Conservation (phyloP, 331 rosid species). For the Quercus phellos region DNA sequence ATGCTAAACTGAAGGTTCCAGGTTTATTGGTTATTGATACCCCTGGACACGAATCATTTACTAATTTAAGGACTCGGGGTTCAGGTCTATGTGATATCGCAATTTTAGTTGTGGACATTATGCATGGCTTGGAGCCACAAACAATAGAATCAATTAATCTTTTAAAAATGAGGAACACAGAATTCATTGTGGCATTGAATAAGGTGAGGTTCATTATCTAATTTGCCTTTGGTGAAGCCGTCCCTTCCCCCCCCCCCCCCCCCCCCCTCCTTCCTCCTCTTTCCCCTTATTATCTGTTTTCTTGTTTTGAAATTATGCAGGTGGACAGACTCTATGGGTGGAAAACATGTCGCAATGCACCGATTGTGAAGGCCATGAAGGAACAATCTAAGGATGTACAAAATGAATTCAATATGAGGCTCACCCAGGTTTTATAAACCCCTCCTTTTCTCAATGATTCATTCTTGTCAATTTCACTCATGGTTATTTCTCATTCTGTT, state of each 20-base stretch:
- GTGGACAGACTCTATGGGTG: constrained; percentile 96
- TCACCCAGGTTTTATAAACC: constrained; percentile 57
- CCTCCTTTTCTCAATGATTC: neutral
- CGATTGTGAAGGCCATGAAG: constrained; percentile 70
- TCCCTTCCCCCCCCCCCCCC: neutral
- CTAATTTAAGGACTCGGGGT: constrained; percentile 87
- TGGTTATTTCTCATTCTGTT: constrained; percentile 6
- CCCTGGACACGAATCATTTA: constrained; percentile 86
- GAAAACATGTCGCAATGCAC: constrained; percentile 72
- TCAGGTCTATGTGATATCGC: constrained; percentile 93
- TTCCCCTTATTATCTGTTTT: constrained; percentile 7
- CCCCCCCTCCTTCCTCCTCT: neutral
- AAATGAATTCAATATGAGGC: constrained; percentile 80
- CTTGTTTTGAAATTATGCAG: constrained; percentile 33
- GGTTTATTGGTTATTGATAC: constrained; percentile 91
- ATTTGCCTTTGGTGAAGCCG: neutral
- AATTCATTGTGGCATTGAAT: constrained; percentile 82
- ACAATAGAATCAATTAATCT: constrained; percentile 88
- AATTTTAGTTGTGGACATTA: constrained; percentile 86
- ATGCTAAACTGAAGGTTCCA: constrained; percentile 87
- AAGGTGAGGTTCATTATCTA: constrained; percentile 51
- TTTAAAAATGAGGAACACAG: constrained; percentile 88
- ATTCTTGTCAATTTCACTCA: neutral
- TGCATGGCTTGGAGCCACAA: constrained; percentile 94
- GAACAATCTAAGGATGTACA: constrained; percentile 84